Conservation (phyloP, 176 grass and related monocot species). For the Secale cereale region DNA sequence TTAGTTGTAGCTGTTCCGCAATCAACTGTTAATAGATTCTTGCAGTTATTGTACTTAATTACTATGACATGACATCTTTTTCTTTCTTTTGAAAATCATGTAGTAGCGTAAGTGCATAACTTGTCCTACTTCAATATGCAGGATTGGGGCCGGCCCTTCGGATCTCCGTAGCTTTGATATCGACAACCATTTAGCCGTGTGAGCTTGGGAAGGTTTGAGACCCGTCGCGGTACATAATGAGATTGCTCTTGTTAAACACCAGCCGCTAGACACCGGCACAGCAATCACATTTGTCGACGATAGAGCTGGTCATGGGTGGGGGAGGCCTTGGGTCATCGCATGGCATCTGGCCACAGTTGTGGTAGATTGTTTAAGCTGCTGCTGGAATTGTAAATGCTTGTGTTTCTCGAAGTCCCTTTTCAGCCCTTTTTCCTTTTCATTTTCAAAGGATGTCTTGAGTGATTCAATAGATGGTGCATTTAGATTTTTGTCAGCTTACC, state of each 20-base stretch:
- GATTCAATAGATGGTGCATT: background rate
- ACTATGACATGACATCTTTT: background rate
- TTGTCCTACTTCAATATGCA: constrained; percentile 33
- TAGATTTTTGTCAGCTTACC: background rate
- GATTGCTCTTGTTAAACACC: background rate
- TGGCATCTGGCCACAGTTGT: background rate
- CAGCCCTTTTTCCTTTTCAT: background rate
- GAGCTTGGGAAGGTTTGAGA: constrained; percentile 15
- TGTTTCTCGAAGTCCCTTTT: background rate
- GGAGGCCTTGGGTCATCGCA: background rate
- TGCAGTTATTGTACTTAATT: background rate
- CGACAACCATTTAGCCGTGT: constrained; percentile 62
- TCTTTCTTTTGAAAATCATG: background rate
- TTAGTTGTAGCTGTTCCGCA: background rate
- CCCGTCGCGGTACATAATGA: background rate
- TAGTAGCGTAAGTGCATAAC: background rate
- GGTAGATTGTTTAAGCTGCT: background rate
- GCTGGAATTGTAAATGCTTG: constrained; percentile 33
- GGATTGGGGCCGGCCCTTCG: constrained; percentile 72
- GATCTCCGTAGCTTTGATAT: constrained; percentile 86
- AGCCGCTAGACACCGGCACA: background rate
- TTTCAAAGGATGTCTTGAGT: background rate
- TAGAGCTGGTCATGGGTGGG: background rate
- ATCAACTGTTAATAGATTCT: background rate
- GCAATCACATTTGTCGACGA: background rate